These are phyloP conservation scores for Ophiocordyceps camponoti-saundersi DNA, from an alignment of 2,329 filamentous ascomycete species.

Conservation along the genomic window DNA sequence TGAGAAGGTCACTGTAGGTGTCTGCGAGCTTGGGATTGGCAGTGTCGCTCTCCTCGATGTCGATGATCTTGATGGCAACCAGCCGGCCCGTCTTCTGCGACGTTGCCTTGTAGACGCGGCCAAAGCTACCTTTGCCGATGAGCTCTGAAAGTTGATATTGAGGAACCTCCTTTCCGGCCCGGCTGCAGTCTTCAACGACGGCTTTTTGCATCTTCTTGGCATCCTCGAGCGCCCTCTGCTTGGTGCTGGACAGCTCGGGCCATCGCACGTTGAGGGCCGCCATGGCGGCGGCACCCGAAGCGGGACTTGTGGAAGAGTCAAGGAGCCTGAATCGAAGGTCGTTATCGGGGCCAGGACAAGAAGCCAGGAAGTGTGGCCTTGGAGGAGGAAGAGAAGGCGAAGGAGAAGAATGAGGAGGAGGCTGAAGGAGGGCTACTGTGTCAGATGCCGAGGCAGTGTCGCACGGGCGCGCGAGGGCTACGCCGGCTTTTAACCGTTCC, in stretches of 20 bases:
- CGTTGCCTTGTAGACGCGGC: slow-evolving; percentile 53
- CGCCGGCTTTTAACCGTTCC: neutral
- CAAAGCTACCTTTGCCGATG: slow-evolving; percentile 60
- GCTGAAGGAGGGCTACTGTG: neutral
- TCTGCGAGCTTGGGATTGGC: slow-evolving; percentile 47
- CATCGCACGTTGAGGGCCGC: slow-evolving; percentile 24
- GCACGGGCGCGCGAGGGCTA: neutral
- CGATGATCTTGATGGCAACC: slow-evolving; percentile 69
- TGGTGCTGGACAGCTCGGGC: slow-evolving; percentile 27
- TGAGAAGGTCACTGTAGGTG: slow-evolving; percentile 52
- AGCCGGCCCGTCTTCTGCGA: slow-evolving; percentile 29
- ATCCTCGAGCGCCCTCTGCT: slow-evolving; percentile 48
- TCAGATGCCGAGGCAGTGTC: neutral
- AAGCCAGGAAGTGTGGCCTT: too few relatives aligned
- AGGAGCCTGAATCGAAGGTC: neutral
- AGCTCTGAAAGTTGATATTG: slow-evolving; percentile 53
- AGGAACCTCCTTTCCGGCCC: slow-evolving; percentile 41
- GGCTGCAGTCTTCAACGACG: slow-evolving; percentile 44
- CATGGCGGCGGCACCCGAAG: slow-evolving; percentile 11
- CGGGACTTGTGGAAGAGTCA: neutral
- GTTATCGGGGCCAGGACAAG: too few relatives aligned
- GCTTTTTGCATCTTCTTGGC: slow-evolving; percentile 51
- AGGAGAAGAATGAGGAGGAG: too few relatives aligned
- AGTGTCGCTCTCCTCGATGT: slow-evolving; percentile 62
- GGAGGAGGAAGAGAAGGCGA: too few relatives aligned